phyloP scores from a whole-genome alignment of 2,329 filamentous ascomycete species.

The Fusarium staphyleae region DNA sequence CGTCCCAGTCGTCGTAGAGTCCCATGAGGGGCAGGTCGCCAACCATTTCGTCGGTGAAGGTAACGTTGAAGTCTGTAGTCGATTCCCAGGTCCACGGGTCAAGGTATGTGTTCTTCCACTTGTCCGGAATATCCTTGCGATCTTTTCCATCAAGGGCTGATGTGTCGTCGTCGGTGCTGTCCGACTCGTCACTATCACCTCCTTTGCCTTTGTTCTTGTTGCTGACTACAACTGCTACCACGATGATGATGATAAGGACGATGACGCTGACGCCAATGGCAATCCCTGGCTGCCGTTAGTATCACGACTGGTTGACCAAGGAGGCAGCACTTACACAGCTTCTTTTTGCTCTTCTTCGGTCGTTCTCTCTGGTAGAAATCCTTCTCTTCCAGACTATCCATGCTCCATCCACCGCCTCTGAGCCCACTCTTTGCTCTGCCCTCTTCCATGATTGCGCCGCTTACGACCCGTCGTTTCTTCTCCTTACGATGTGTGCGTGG shows the following conservation, averaged over 20 bases:
- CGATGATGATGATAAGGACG: conserved; percentile 70
- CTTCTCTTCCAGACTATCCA: conserved; percentile 58
- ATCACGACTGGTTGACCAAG: neutral
- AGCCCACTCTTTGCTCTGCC: conserved; percentile 56
- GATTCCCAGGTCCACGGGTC: conserved; percentile 94
- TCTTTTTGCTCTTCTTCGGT: conserved; percentile 63
- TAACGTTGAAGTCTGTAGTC: conserved; percentile 90
- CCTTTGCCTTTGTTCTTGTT: conserved; percentile 64
- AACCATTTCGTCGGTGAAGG: conserved; percentile 84
- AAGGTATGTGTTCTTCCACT: conserved; percentile 76
- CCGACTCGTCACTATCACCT: conserved; percentile 26
- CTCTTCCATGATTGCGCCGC: conserved; percentile 74
- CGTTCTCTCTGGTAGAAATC: conserved; percentile 53
- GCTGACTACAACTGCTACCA: conserved; percentile 69
- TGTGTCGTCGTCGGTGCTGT: conserved; percentile 43
- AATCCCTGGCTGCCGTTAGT: conserved; percentile 57
- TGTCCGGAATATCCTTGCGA: conserved; percentile 65
- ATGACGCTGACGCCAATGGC: conserved; percentile 61
- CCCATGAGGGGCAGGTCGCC: conserved; percentile 93
- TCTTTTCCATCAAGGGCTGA: conserved; percentile 59
- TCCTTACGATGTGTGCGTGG: conserved; percentile 49
- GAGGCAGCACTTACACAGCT: conserved; percentile 58
- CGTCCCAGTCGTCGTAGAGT: conserved; percentile 84
- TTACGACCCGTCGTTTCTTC: conserved; percentile 70
- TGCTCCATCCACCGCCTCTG: conserved; percentile 52